A percentile compares a stretch with the other conserved stretches of the same genome.
These are phyloP conservation scores for Triticum turgidum DNA, from an alignment of 176 grass and related monocot species.

Conservation along the genomic window DNA sequence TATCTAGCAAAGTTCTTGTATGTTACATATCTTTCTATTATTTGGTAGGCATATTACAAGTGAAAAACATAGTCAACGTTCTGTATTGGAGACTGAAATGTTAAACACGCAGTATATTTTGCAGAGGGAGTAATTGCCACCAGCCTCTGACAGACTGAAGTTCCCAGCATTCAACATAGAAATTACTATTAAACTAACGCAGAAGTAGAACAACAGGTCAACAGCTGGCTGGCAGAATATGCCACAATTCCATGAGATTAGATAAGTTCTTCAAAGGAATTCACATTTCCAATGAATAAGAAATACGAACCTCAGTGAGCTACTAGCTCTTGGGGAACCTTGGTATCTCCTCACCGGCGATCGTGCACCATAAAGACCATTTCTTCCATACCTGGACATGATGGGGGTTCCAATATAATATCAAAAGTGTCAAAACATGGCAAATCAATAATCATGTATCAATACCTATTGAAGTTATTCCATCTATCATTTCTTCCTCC, in stretches of 20 bases:
- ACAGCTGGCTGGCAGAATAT: background rate
- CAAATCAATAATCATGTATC: background rate
- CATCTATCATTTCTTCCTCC: constrained; percentile 59
- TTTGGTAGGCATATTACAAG: background rate
- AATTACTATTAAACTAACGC: constrained; percentile 6
- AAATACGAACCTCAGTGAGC: constrained; percentile 59
- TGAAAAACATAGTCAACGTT: constrained; percentile 11
- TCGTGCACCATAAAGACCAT: constrained; percentile 41
- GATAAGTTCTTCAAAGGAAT: background rate
- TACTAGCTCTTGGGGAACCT: constrained; percentile 47
- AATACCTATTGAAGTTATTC: constrained; percentile 63
- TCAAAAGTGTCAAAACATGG: background rate
- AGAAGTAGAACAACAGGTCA: background rate
- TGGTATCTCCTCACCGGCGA: constrained; percentile 49
- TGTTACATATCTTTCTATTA: constrained; percentile 1
- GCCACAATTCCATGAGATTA: background rate
- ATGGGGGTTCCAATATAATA: background rate
- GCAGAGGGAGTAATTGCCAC: constrained; percentile 12
- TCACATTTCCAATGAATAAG: constrained; percentile 11
- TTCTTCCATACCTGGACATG: constrained; percentile 49
- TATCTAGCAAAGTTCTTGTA: background rate
- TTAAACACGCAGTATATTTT: background rate
- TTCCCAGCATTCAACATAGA: constrained; percentile 12
- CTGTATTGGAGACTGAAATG: background rate
- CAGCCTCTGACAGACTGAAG: background rate